Conservation (phyloP, 306 rosid genomes). For the Prinsepia uniflora region DNA sequence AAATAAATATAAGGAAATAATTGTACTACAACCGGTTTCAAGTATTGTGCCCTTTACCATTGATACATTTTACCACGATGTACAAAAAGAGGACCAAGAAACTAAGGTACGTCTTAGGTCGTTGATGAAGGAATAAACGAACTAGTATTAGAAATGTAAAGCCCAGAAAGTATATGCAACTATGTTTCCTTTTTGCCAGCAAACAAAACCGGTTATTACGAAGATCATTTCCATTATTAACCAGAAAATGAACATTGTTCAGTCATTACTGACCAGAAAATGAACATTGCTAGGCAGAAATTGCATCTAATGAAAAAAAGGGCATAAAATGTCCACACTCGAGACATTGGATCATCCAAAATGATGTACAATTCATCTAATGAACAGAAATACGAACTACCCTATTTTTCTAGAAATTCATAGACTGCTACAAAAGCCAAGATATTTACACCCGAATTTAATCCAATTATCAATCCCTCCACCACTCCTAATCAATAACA, state of each 20-base stretch:
- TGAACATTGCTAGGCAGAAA: neutral
- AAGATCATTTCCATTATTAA: neutral
- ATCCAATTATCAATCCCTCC: constrained; percentile 2
- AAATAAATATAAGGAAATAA: constrained; percentile 14
- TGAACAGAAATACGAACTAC: neutral
- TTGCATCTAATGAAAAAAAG: neutral
- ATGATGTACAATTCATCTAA: constrained; percentile 12
- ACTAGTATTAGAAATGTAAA: no score
- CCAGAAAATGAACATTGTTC: neutral
- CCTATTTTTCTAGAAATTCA: neutral
- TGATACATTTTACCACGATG: neutral
- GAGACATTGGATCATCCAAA: neutral
- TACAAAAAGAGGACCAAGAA: neutral
- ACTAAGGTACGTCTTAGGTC: neutral
- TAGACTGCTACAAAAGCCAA: neutral
- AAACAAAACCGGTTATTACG: neutral
- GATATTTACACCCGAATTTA: neutral
- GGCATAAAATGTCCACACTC: neutral
- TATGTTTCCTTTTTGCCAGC: neutral
- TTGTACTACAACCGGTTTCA: neutral
- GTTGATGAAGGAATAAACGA: neutral
- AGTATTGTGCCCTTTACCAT: neutral
- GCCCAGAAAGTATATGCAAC: neutral
- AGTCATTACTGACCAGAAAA: neutral
- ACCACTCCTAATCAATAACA: neutral